phyloP scores from a whole-genome alignment of 768 basidiomycete genomes.

The Bullera alba region DNA sequence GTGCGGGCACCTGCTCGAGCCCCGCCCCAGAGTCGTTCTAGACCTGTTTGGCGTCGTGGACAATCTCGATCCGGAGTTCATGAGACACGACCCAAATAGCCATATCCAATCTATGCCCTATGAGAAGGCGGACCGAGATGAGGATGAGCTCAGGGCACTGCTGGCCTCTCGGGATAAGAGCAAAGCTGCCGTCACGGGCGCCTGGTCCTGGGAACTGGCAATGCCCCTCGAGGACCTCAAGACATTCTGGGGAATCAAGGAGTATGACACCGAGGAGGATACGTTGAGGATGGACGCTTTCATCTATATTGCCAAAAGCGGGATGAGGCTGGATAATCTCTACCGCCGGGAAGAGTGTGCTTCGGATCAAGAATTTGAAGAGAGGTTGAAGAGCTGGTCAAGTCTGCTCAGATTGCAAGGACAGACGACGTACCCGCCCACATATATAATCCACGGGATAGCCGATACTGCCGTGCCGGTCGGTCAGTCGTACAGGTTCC shows the following conservation, averaged over 20 bases:
- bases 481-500: background rate
- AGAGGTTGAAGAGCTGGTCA: background rate
- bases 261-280: constrained; percentile 5
- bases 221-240: constrained; percentile 6
- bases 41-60: constrained; percentile 21
- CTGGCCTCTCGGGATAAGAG: constrained; percentile 3
- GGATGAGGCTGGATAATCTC: background rate
- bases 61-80: constrained; percentile 7
- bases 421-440: constrained; percentile 2
- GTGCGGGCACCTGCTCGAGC: constrained; percentile 1
- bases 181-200: constrained; percentile 4
- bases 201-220: constrained; percentile 7
- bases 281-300: constrained; percentile 6
- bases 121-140: background rate
- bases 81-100: background rate
- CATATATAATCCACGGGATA: constrained; percentile 2
- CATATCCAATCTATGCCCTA: background rate
- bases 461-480: background rate
- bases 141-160: background rate
- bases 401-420: background rate
- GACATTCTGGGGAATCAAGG: constrained; percentile 9
- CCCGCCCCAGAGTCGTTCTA: constrained; percentile 9
- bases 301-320: background rate
- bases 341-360: constrained; percentile 1
- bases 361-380: background rate